Conservation (phyloP, 225 moss, liverwort and hornwort genomes). For the Antitrichia curtipendula region DNA sequence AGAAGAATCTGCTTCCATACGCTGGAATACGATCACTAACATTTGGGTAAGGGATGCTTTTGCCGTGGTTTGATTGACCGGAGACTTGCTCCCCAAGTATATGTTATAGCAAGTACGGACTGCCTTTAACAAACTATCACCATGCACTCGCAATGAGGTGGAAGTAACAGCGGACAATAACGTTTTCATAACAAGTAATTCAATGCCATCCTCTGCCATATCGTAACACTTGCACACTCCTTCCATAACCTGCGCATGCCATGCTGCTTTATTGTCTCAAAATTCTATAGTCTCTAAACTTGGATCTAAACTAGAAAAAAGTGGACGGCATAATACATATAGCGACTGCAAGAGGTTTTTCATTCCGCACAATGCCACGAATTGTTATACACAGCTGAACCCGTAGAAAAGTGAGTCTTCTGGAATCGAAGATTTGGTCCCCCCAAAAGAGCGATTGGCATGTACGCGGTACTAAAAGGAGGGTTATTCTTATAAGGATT, state of each 20-base stretch:
- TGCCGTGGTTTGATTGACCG: conserved; percentile 97
- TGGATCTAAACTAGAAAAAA: neutral
- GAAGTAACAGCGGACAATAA: conserved; percentile 95
- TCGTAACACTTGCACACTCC: conserved; percentile 55
- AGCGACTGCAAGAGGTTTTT: neutral
- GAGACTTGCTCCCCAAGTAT: conserved; percentile 86
- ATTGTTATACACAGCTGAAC: conserved; percentile 1
- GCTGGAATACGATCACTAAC: conserved; percentile 97
- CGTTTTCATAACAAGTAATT: conserved; percentile 90
- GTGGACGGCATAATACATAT: neutral
- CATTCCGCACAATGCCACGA: neutral
- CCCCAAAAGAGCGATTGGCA: neutral
- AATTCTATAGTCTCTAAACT: neutral
- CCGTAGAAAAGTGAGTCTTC: neutral
- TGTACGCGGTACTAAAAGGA: neutral
- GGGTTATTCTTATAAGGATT: neutral
- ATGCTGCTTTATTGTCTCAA: conserved; percentile 6
- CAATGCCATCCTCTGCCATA: conserved; percentile 95
- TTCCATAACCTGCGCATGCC: conserved; percentile 34
- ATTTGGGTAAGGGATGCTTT: conserved; percentile 99
- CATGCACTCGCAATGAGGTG: conserved; percentile 89
- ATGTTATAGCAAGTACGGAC: conserved; percentile 98
- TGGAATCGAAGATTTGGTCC: neutral
- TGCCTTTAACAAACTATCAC: conserved; percentile 90
- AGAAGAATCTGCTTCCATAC: conserved; percentile 99